phyloP scores from a whole-genome alignment of 1,284 basidiomycete genomes.

The Heterobasidion annosum region DNA sequence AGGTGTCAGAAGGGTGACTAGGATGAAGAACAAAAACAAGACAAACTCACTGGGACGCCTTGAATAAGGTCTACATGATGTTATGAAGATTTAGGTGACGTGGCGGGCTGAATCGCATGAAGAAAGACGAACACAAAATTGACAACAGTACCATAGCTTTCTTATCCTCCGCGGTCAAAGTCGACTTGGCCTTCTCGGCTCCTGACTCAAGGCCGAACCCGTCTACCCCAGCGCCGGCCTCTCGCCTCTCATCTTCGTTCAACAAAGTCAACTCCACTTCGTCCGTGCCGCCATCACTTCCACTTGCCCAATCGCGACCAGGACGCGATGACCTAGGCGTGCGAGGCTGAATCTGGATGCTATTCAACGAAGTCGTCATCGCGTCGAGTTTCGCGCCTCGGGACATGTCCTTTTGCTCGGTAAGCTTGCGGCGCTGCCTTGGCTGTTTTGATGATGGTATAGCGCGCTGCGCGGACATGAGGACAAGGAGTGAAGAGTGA shows the following conservation, averaged over 20 bases:
- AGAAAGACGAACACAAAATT: constrained; percentile 63
- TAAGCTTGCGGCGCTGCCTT: neutral
- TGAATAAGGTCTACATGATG: constrained; percentile 74
- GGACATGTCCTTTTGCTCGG: neutral
- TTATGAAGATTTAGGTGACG: constrained; percentile 6
- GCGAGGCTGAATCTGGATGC: constrained; percentile 56
- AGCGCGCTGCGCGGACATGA: neutral
- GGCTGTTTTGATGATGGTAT: neutral
- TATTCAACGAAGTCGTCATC: constrained; percentile 46
- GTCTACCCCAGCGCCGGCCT: constrained; percentile 31
- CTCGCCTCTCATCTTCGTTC: constrained; percentile 43
- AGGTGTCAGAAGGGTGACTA: constrained; percentile 1
- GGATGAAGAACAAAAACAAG: constrained; percentile 9
- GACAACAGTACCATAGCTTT: constrained; percentile 82
- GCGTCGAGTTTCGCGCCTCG: constrained; percentile 7
- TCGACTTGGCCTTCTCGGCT: constrained; percentile 25
- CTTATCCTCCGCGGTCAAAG: constrained; percentile 70
- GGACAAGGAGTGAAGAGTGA: neutral
- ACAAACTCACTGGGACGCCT: constrained; percentile 82
- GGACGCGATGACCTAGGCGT: constrained; percentile 38
- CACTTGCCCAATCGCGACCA: constrained; percentile 18
- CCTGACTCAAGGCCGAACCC: constrained; percentile 15
- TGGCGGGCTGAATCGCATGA: neutral
- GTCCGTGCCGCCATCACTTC: constrained; percentile 14
- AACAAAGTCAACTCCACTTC: constrained; percentile 60